Evolutionary conservation across 805 yeast genomes (phyloP), one percentile per base, ranked within the genome.

Genomic region (Suhomyces tanzawaensis): DNA sequence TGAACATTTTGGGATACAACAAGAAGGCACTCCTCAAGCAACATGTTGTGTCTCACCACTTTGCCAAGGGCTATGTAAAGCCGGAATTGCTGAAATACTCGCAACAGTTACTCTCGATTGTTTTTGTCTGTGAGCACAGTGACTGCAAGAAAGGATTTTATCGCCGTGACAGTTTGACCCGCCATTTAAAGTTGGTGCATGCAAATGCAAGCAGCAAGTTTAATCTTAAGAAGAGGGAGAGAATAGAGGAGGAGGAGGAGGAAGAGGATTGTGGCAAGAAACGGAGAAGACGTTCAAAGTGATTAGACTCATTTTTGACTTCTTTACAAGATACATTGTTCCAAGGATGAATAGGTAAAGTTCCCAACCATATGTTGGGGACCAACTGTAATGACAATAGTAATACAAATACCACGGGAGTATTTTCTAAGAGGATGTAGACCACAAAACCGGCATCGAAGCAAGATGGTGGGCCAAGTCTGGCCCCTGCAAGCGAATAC

Each of bases 1-100:
- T 73, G 74, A 54, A 57, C 19, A 45, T 60, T 11, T 62, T 70
- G 18, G 75, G 75, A 1, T 69, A 54, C 32, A 50, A 51, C 26
- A 57, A 60, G 31, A 61, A 55, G 34, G 57, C 57, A 3, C 47
- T 51, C 28, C 46, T 62, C 22, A 45, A 66, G 26, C 58, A 59
- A 29, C 69, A 63, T 36, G 45, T 56, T 1, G 49, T 55, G 12
- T 31, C 44, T 11, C 46, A 47, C 13, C 68, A 62, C 40, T 55
- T 56, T 28, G 40, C 48, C 21, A 47, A 48, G 25, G 55, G 55
- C 11, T 39, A 37, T 25, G 41, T 49, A 4, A 18, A 26, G 25
- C 32, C 36, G 4, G 46, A 35, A 24, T 42, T 30, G 18, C 9
- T 14, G 12, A 12, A 29, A 28, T 35, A 45, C 29, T 23, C 40